Evolutionary conservation across 2,329 filamentous ascomycete species (phyloP), one percentile per base, ranked within the genome.

Genomic region (Rachicladosporium sp.): DNA sequence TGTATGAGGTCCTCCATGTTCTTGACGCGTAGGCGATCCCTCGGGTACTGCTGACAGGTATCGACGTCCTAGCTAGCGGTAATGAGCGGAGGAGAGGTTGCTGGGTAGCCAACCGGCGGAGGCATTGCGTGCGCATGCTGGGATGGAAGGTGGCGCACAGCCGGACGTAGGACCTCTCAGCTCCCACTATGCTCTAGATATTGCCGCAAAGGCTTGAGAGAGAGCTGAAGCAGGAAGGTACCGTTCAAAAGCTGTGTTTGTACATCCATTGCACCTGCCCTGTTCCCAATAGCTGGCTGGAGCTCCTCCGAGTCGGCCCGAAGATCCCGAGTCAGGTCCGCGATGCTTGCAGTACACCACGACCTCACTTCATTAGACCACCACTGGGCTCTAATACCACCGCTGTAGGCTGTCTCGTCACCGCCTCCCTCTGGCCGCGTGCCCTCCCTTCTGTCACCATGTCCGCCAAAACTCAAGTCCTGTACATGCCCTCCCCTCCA

Each of bases 81-180:
- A 45, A 40, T 34, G 51, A 43, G 44, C 51, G 50, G 37, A 50
- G 50, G 35, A 41, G 33, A 35, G 44, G 36, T 29, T 45, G 45
- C 38, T 43, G 46, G 29, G 51, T 47, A 27, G 58, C 57, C 40
- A 57, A 44, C 40, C 58, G 53, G 52, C 57, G 55, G 37, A 61
- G 49, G 46, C 57, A 60, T 53, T 58, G 56, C 41, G 56, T 56
- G 52, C 55, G 57, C 49, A 56, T 57, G 58, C 61, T 61, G 52
- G 35, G 43, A 37, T 32, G 41, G 50, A 45, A 52, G 50, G 49
- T 48, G 51, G 50, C 49, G 48, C 38, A 33, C 35, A 45, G 49
- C 45, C 47, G 48, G 49, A 47, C 9, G 11, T 13, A 19, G 27
- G 19, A 10, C 27, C n/a, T 19, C 21, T 31, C 6, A 30, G 30